Percentiles rank a stretch among this genome's conserved stretches.
These are phyloP conservation scores for Suhomyces xylopsoci DNA, from an alignment of 805 yeast genomes.

Conservation along the genomic window DNA sequence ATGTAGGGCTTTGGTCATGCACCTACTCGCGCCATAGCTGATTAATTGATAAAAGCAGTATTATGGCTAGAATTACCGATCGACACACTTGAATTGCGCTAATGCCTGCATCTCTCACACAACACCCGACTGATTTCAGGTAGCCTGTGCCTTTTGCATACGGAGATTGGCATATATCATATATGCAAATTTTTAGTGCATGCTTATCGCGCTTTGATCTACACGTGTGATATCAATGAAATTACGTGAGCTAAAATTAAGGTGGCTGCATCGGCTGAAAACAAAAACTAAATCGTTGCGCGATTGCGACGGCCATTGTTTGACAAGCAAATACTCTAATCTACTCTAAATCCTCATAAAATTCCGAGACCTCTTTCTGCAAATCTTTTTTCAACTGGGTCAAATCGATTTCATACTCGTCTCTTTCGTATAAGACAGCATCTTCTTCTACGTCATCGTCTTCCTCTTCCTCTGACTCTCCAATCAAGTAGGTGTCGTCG, in stretches of 20 bases:
- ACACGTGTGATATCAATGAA: background rate
- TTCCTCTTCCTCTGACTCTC: conserved; percentile 7
- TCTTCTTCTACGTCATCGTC: too few species aligned
- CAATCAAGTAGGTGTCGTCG: conserved; percentile 10
- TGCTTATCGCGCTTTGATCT: background rate
- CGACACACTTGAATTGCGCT: background rate
- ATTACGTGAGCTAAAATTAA: background rate
- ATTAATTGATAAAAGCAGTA: background rate
- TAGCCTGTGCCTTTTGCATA: background rate
- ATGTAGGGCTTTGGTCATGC: background rate
- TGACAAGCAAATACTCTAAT: background rate
- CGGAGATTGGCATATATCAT: background rate
- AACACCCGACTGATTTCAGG: background rate
- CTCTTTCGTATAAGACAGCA: too few species aligned
- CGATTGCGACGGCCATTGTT: background rate
- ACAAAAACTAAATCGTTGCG: background rate
- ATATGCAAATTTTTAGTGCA: background rate
- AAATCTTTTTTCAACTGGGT: conserved; percentile 6
- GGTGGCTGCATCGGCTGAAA: background rate
- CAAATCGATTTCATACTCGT: conserved; percentile 1
- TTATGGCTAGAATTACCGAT: background rate
- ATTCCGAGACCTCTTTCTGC: conserved; percentile 3
- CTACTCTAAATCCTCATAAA: conserved; percentile 7
- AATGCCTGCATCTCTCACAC: background rate
- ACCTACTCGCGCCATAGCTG: background rate